phyloP scores from a whole-genome alignment of 768 basidiomycete species.

The Boletus sp. region DNA sequence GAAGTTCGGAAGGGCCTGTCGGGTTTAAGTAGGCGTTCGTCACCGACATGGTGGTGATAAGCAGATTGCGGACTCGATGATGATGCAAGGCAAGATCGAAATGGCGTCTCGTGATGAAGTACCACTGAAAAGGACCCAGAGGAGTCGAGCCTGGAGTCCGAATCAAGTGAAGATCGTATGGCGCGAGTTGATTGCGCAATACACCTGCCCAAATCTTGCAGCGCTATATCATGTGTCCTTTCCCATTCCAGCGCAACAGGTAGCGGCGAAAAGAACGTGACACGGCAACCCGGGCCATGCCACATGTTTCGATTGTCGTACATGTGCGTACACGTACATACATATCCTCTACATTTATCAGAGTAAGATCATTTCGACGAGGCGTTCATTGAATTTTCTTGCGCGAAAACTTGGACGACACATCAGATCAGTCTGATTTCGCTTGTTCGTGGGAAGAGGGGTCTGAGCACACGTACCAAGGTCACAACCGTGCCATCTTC shows the following conservation, averaged over 20 bases:
- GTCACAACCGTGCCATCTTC: slow-evolving; percentile 53
- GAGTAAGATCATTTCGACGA: not conserved
- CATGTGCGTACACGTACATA: too few relatives aligned
- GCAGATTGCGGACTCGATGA: too few relatives aligned
- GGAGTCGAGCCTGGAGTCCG: too few relatives aligned
- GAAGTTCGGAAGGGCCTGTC: not conserved
- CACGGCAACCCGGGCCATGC: not conserved
- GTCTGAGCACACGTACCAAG: slow-evolving; percentile 29
- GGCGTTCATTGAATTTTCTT: slow-evolving; percentile 2
- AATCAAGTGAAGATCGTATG: too few relatives aligned
- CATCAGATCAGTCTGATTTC: not conserved
- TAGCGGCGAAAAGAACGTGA: not conserved
- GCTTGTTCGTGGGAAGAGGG: too few relatives aligned
- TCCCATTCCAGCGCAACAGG: not conserved
- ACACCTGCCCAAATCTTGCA: too few relatives aligned
- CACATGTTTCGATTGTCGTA: not conserved
- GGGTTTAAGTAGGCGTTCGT: not conserved
- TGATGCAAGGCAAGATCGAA: not conserved
- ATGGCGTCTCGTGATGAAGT: too few relatives aligned
- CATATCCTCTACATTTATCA: not conserved
- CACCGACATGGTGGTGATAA: not conserved
- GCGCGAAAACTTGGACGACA: slow-evolving; percentile 12
- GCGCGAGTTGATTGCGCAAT: too few relatives aligned
- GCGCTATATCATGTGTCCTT: not conserved
- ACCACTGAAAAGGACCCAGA: too few relatives aligned